Evolutionary conservation across 441 rosid species (phyloP).

Genomic region (Adansonia grandidieri): DNA sequence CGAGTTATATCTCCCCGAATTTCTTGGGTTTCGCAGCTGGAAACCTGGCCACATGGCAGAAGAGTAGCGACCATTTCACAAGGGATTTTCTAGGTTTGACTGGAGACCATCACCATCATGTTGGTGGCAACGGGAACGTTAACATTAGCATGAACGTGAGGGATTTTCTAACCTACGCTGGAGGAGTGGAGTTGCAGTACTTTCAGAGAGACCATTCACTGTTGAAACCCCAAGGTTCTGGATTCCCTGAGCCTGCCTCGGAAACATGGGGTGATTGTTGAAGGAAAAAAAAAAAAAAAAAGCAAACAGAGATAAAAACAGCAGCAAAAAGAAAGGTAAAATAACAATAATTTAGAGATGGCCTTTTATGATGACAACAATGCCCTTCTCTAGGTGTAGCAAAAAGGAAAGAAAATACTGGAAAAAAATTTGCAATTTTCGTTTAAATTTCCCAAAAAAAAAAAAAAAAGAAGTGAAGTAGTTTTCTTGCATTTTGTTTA

Average conservation of each 20-base stretch:
- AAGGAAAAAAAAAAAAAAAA: not conserved
- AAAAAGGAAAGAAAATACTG: too few species aligned
- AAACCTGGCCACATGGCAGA: conserved; percentile 65
- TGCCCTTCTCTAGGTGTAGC: conserved; percentile 19
- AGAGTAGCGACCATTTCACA: conserved; percentile 62
- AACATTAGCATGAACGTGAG: conserved; percentile 50
- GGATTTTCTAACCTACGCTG: conserved; percentile 54
- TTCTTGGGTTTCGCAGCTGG: conserved; percentile 42
- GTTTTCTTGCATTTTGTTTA: conserved; percentile 19
- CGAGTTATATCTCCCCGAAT: conserved; percentile 41
- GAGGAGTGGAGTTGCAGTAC: conserved; percentile 54
- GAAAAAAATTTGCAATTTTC: too few species aligned
- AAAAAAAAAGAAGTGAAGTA: not conserved
- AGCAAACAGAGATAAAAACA: not conserved
- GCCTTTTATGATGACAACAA: conserved; percentile 3
- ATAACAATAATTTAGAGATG: not conserved
- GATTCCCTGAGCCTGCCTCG: conserved; percentile 55
- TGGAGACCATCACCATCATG: conserved; percentile 33
- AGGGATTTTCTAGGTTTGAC: conserved; percentile 92
- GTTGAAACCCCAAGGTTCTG: conserved; percentile 56
- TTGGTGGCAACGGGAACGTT: conserved; percentile 32
- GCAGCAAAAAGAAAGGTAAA: not conserved
- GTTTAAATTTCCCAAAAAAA: not conserved
- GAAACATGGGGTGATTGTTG: conserved; percentile 55
- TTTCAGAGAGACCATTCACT: conserved; percentile 50